Conservation (phyloP, 768 basidiomycete genomes). For the Trametes punicea region DNA sequence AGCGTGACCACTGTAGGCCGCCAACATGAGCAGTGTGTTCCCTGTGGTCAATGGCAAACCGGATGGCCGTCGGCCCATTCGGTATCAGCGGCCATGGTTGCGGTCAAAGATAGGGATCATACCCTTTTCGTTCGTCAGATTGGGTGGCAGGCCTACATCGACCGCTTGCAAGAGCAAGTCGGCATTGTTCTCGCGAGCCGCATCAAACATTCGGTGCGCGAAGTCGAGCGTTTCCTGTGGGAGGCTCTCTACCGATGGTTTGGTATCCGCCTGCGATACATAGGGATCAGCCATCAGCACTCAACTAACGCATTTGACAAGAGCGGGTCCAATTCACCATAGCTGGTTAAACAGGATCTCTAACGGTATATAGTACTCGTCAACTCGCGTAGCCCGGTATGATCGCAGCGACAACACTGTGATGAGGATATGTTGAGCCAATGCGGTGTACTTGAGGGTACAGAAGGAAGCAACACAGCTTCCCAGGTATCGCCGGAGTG, state of each 20-base stretch:
- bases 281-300: neutral
- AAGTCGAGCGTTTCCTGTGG: slow-evolving; percentile 41
- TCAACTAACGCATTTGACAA: neutral
- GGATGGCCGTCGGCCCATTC: no score
- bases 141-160: slow-evolving; percentile 64
- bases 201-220: slow-evolving; percentile 73
- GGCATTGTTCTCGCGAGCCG: slow-evolving; percentile 58
- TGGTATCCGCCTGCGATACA: neutral
- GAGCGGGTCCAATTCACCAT: neutral
- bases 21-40: slow-evolving; percentile 78
- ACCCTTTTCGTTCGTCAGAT: slow-evolving; percentile 75
- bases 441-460: neutral
- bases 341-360: neutral
- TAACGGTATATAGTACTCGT: no score
- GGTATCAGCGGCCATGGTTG: neutral
- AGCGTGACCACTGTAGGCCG: slow-evolving; percentile 66
- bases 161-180: slow-evolving; percentile 55
- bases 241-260: slow-evolving; percentile 19
- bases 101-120: slow-evolving; percentile 10
- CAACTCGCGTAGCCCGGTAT: no score
- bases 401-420: neutral
- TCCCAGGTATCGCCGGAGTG: slow-evolving; percentile 6
- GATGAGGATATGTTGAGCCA: neutral
- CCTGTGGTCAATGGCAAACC: no score
- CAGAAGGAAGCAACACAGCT: slow-evolving; percentile 11